phyloP scores from a whole-genome alignment of 805 yeast species.

The Geotrichum ghanense region DNA sequence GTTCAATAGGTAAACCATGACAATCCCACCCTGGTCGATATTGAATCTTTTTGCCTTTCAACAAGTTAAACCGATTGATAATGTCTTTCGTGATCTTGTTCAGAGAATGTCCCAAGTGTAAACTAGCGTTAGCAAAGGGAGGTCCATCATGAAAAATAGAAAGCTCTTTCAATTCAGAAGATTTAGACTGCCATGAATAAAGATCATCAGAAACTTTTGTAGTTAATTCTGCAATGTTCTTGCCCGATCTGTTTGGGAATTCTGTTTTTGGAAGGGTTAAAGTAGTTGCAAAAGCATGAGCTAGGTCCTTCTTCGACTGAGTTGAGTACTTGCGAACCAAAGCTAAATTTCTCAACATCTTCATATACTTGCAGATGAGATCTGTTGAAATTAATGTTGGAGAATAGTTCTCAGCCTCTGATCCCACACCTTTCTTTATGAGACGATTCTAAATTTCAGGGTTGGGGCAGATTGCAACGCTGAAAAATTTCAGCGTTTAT shows the following conservation, averaged over 20 bases:
- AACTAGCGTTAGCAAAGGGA: constrained; percentile 92
- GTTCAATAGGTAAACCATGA: constrained; percentile 94
- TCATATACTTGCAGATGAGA: too few relatives aligned
- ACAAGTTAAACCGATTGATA: constrained; percentile 57
- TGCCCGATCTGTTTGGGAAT: constrained; percentile 51
- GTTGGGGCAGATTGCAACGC: neutral
- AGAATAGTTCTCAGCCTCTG: too few relatives aligned
- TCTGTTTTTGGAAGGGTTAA: constrained; percentile 55
- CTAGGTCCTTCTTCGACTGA: neutral
- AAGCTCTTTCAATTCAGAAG: constrained; percentile 23
- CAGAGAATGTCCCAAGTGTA: constrained; percentile 86
- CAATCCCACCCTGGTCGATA: constrained; percentile 98
- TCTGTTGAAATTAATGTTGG: too few relatives aligned
- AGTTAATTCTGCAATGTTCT: constrained; percentile 34
- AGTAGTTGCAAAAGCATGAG: constrained; percentile 24
- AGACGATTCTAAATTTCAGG: neutral
- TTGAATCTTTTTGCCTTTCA: constrained; percentile 48
- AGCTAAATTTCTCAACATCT: neutral
- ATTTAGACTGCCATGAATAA: constrained; percentile 49
- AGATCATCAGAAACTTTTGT: constrained; percentile 47
- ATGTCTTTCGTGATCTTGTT: constrained; percentile 86
- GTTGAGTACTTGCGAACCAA: neutral
- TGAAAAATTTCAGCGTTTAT: neutral
- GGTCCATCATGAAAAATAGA: constrained; percentile 93
- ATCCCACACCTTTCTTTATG: neutral